Conservation (phyloP, 2,329 filamentous ascomycete species). For the Seiridium cupressi region DNA sequence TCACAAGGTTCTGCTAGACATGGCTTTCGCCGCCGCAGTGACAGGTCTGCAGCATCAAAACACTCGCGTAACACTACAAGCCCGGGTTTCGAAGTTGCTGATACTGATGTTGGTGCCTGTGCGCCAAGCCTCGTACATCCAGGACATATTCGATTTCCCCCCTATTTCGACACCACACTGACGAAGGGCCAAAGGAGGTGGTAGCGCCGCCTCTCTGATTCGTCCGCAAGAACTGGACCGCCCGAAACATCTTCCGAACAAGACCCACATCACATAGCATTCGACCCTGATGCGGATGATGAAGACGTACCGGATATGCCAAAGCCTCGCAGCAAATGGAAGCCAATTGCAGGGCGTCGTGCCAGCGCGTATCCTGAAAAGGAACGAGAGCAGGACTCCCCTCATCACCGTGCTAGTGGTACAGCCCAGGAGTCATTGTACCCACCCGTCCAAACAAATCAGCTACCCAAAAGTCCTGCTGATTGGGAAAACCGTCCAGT, state of each 20-base stretch:
- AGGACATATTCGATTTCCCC: too few relatives aligned
- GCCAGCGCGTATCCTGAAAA: constrained; percentile 1
- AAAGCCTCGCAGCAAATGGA: constrained; percentile 7
- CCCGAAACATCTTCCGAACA: too few relatives aligned
- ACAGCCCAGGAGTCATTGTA: constrained; percentile 38
- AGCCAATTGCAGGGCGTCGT: constrained; percentile 5
- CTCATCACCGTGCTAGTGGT: constrained; percentile 11
- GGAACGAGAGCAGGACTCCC: constrained; percentile 32
- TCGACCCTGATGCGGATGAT: not conserved
- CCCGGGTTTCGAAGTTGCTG: not conserved
- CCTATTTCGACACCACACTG: not conserved
- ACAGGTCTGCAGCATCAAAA: not conserved
- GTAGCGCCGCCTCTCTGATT: constrained; percentile 10
- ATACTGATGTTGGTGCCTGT: too few relatives aligned
- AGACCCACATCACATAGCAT: not conserved
- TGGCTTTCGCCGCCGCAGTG: not conserved
- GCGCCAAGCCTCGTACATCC: too few relatives aligned
- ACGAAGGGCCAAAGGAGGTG: not conserved
- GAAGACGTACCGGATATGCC: not conserved
- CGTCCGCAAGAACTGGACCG: constrained; percentile 2
- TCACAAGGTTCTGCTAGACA: not conserved
- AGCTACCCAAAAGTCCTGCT: too few relatives aligned
- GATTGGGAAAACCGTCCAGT: too few relatives aligned
- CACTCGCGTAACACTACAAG: not conserved
- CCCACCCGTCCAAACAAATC: too few relatives aligned